These are phyloP conservation scores for Suillus tomentosus DNA, from an alignment of 768 basidiomycete genomes.

Conservation along the genomic window DNA sequence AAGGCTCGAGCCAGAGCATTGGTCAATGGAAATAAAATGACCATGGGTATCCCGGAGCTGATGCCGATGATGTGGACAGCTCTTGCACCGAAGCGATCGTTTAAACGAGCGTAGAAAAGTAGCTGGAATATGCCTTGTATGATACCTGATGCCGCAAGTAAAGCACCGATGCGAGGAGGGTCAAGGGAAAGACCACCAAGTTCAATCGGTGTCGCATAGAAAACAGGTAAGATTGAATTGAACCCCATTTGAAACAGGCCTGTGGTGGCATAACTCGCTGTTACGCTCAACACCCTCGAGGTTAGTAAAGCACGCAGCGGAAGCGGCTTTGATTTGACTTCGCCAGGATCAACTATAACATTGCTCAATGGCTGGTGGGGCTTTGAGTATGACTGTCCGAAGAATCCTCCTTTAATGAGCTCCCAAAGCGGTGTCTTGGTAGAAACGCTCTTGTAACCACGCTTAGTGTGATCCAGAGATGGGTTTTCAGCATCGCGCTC, in stretches of 20 bases:
- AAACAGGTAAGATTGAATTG: slow-evolving; percentile 44
- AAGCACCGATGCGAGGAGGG: slow-evolving; percentile 33
- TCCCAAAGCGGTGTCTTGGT: not conserved
- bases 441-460: not conserved
- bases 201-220: slow-evolving; percentile 32
- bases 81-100: slow-evolving; percentile 56
- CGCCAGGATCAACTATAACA: not conserved
- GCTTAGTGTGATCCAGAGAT: not conserved
- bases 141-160: slow-evolving; percentile 29
- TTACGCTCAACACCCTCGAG: slow-evolving; percentile 55
- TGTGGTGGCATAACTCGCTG: slow-evolving; percentile 60
- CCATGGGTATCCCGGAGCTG: slow-evolving; percentile 30
- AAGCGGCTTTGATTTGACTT: slow-evolving; percentile 27
- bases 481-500: not conserved
- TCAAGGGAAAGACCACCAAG: slow-evolving; percentile 31
- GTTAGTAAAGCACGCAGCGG: slow-evolving; percentile 54
- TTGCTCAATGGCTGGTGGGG: not conserved
- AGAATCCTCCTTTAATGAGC: not conserved
- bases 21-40: slow-evolving; percentile 34
- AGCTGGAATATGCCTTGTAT: slow-evolving; percentile 51
- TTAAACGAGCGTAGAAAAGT: slow-evolving; percentile 58
- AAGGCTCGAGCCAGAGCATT: slow-evolving; percentile 27
- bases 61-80: slow-evolving; percentile 31
- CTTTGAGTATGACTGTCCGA: not conserved
- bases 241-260: slow-evolving; percentile 66